Evolutionary conservation across 2,329 filamentous ascomycete genomes (phyloP).

Genomic region (Leptographium wingfieldii): DNA sequence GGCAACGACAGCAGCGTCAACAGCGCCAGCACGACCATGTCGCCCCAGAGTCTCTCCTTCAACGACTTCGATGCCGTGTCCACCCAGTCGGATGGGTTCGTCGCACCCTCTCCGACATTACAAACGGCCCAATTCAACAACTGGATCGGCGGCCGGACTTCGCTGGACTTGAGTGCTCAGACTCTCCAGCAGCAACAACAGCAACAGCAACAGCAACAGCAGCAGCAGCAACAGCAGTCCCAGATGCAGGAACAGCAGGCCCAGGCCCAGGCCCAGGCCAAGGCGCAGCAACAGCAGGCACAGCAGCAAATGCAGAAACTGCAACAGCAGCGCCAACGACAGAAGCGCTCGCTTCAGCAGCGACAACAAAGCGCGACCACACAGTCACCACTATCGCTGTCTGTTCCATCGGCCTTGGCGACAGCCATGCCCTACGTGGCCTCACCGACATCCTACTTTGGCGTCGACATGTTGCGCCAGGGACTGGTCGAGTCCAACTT

Average conservation of each 20-base stretch:
- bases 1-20: conserved; percentile 20
- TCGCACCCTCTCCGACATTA: conserved; percentile 17
- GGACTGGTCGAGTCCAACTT: conserved; percentile 39
- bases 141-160: conserved; percentile 22
- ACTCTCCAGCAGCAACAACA: conserved; percentile 24
- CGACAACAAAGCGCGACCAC: background rate
- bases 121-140: conserved; percentile 17
- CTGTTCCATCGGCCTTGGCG: conserved; percentile 2
- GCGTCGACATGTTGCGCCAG: conserved; percentile 34
- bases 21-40: conserved; percentile 31
- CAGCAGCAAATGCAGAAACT: background rate
- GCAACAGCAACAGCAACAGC: background rate
- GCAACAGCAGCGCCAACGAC: background rate
- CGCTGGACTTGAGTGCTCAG: conserved; percentile 26
- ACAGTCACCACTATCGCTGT: background rate
- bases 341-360: background rate
- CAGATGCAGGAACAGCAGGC: background rate
- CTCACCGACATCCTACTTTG: conserved; percentile 19
- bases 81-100: conserved; percentile 11
- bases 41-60: conserved; percentile 39
- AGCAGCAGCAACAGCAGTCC: background rate
- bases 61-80: conserved; percentile 27
- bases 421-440: conserved; percentile 5
- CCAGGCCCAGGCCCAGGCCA: background rate
- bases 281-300: background rate